Evolutionary conservation across 1,139 yeast species (phyloP), one percentile per base, ranked within the genome.

Genomic region (Blastobotrys persicus): DNA sequence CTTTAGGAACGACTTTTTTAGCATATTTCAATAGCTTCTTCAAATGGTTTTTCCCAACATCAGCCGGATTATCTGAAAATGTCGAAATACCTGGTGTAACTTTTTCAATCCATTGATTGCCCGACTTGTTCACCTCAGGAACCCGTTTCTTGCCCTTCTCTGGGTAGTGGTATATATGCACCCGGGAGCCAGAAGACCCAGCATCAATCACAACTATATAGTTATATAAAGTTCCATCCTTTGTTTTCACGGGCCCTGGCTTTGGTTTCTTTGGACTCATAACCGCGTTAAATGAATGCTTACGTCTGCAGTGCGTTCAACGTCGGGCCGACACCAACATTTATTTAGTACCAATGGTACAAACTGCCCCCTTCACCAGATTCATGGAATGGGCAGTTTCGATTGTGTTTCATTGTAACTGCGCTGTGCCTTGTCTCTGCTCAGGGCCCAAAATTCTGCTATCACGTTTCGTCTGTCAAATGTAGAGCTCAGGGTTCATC

Each of bases 181-280:
- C 85, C 13, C 95, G 70, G 0, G 94, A 82, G 0, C 95, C 95
- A 43, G 81, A 81, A 1, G 94, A 85, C 0, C 96, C 95, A 0
- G 95, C 85, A 62, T 88, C 96, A 17, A 88, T 80, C 9, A 88
- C 75, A 1, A 88, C 78, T 2, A 86, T 78, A 64, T 84, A 86
- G 60, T 83, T 83, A 54, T 77, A 79, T 0, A 86, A 85, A 1
- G 74, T 64, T 0, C 77, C 78, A 2, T 72, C 64, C 5, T 43
- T 26, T 26, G 49, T 56, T 33, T 43, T 43, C 7, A 50, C 48
- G 3, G 55, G 57, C 3, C 59, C 60, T 9, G 28, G 12, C 7
- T 47, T 20, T 3, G 31, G 41, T 6, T 19, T 37, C 28, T 37
- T 37, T 14, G 41, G 41, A 23, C 41, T 37, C 41, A 37, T 37